These are phyloP conservation scores for Rhizophlyctis rosea DNA, from an alignment of 192 early-diverging fungal genomes.

Conservation along the genomic window DNA sequence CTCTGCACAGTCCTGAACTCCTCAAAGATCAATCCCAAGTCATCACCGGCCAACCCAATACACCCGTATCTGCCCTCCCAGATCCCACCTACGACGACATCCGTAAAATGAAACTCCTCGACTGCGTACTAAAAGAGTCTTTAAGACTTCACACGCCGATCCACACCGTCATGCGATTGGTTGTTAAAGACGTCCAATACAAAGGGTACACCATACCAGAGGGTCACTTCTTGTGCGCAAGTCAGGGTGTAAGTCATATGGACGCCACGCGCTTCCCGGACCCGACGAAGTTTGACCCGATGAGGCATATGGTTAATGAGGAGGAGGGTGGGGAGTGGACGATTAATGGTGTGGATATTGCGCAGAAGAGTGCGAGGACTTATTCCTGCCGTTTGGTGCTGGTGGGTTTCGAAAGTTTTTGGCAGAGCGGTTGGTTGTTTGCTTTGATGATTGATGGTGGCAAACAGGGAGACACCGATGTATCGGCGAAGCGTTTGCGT, in stretches of 20 bases:
- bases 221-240: slow-evolving; percentile 83
- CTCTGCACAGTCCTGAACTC: slow-evolving; percentile 42
- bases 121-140: slow-evolving; percentile 84
- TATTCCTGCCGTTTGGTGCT: slow-evolving; percentile 93
- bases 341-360: slow-evolving; percentile 58
- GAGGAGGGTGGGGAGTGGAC: slow-evolving; percentile 55
- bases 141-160: slow-evolving; percentile 93
- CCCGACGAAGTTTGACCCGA: slow-evolving; percentile 76
- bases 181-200: slow-evolving; percentile 68
- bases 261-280: slow-evolving; percentile 77
- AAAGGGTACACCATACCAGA: slow-evolving; percentile 85
- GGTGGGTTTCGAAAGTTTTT: too few relatives aligned
- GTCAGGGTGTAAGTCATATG: slow-evolving; percentile 75
- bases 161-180: slow-evolving; percentile 90
- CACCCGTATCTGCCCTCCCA: slow-evolving; percentile 45
- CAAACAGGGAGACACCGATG: slow-evolving; percentile 97
- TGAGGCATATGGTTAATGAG: slow-evolving; percentile 61
- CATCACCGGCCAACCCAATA: slow-evolving; percentile 54
- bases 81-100: slow-evolving; percentile 61
- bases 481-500: slow-evolving; percentile 94
- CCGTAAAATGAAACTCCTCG: slow-evolving; percentile 72
- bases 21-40: slow-evolving; percentile 68
- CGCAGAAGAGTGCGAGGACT: slow-evolving; percentile 68
- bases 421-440: neutral
- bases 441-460: too few relatives aligned